Conservation (phyloP, 2,329 filamentous ascomycete species). For the Neonectria ditissima region DNA sequence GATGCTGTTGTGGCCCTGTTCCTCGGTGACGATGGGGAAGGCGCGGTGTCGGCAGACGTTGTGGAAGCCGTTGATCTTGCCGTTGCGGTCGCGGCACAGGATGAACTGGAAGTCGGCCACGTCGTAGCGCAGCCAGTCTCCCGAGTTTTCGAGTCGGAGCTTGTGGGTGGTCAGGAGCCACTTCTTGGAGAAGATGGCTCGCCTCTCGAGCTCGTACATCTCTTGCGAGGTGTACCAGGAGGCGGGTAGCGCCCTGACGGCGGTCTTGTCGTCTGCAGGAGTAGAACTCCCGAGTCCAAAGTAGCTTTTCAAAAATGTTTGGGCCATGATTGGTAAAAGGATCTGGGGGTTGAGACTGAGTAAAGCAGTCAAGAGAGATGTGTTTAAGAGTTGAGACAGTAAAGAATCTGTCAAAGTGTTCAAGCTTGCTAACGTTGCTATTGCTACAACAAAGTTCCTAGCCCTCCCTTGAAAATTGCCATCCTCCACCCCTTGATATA, state of each 20-base stretch:
- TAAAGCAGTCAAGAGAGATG: constrained; percentile 17
- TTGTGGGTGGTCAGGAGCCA: constrained; percentile 68
- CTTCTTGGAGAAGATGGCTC: constrained; percentile 67
- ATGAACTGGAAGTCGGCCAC: constrained; percentile 69
- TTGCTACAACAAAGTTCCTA: constrained; percentile 31
- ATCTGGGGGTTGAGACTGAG: too few relatives aligned
- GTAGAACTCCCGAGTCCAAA: constrained; percentile 51
- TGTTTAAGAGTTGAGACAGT: constrained; percentile 10
- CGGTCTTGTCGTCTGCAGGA: constrained; percentile 32
- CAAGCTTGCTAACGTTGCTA: constrained; percentile 32
- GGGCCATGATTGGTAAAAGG: constrained; percentile 40
- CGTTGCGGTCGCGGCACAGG: constrained; percentile 61
- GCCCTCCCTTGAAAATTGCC: constrained; percentile 7
- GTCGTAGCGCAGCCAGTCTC: constrained; percentile 68
- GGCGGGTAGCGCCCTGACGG: constrained; percentile 56
- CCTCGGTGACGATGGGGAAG: constrained; percentile 66
- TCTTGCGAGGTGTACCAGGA: constrained; percentile 65
- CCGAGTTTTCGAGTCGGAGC: constrained; percentile 58
- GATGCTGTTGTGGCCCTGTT: constrained; percentile 63
- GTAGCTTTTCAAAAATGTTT: constrained; percentile 49
- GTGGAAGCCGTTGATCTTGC: constrained; percentile 69
- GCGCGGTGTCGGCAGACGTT: constrained; percentile 73
- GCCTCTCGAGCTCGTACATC: constrained; percentile 68
- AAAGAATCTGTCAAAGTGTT: constrained; percentile 11
- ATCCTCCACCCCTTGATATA: constrained; percentile 34